Base-by-base conservation (phyloP, 2,329 filamentous ascomycete genomes). In the Penicillium sp. region DNA sequence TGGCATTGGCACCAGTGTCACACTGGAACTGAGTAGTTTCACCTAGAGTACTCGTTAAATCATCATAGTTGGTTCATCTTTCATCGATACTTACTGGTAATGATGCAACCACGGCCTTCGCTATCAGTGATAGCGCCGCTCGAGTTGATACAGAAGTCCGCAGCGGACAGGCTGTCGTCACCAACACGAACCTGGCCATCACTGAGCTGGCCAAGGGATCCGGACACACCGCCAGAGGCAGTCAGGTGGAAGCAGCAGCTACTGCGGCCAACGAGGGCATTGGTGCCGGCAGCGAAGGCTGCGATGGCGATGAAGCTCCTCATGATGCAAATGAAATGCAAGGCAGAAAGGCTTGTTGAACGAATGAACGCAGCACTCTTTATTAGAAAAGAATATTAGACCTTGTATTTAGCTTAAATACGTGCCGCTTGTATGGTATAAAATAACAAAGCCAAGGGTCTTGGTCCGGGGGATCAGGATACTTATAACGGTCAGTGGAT, bases 181-280 rank as follows among this genome's bases (percentile, higher is more conserved):
- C 82, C 81, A 43, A 86, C 78, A 47, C 84, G 79, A 64, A 80
- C 81, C 73, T 89, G 86, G 8, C 87, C 86, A 68, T 87, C 83
- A 50, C 58, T 64, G 35, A 89, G 76, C 67, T 89, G 82, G 11
- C 83, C 85, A 41, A 89, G 73, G 4, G 75, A 68, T n/a, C 85
- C 83, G 27, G 77, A 75, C 18, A 74, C 70, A 54, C 73, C 76
- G 18, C 81, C 81, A 35, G 75, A 75, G 33, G 81, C 79, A 4
- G 73, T 77, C 33, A 87, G 65, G 55, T 78, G 73, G 70, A 87
- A 85, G 59, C 78, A 79, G 65, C 83, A 83, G 45, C 67, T 72
- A 37, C 65, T 61, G 45, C 75, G 69, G 54, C 69, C 56, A 53
- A 75, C 67, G 25, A 77, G 67, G 45, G 77, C 79, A 60, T 79